Base-by-base conservation (phyloP, 148 eudicot species). In the Camellia granthamiana region DNA sequence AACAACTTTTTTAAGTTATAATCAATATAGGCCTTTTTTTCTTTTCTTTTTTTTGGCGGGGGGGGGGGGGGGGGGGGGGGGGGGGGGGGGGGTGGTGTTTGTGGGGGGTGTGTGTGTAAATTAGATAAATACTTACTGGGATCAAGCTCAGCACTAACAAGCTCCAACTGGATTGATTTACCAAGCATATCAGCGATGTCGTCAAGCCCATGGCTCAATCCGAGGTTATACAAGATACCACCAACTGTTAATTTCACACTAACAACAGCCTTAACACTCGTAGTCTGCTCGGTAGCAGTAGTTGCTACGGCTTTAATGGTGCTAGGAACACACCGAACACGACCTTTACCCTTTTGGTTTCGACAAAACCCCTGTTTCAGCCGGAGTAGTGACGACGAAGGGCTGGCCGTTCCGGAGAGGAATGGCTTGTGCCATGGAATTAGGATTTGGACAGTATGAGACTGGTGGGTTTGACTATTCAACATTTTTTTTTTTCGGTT, bases 141-240 rank as follows among this genome's bases (percentile, higher is more conserved):
- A 74, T 88, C 83, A 69, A 83, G 81, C 41, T 89, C 81, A 1
- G 91, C 81, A 30, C 90, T 85, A 69, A 91, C 86, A 41, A 89
- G 90, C 83, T 91, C 92, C 78, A 91, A 59, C 0, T 38, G 81
- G 59, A 91, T 65, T n/a, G 88, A 77, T 83, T 79, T 84, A 2
- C 90, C 91, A 18, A 89, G 44, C 70, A 89, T 23, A 83, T 89
- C 90, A 14, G 86, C 72, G 0, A 88, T 55, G 2, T 77, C 82
- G 44, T 91, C 94, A 13, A 84, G 59, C 47, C 84, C 88, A 52
- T 73, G 84, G 77, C 66, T 54, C 56, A 87, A 16, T 15, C 88
- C 81, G 44, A 89, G 51, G 72, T 79, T 80, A 7, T 79, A 61
- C 3, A 91, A 75, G 76, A 85, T 81, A 3, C 90, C 91, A 7